A percentile compares a stretch with the other conserved stretches of the same genome.
Evolutionary conservation across 75 land plant genomes (phyloP).

Genomic region (Azolla pinnata): DNA sequence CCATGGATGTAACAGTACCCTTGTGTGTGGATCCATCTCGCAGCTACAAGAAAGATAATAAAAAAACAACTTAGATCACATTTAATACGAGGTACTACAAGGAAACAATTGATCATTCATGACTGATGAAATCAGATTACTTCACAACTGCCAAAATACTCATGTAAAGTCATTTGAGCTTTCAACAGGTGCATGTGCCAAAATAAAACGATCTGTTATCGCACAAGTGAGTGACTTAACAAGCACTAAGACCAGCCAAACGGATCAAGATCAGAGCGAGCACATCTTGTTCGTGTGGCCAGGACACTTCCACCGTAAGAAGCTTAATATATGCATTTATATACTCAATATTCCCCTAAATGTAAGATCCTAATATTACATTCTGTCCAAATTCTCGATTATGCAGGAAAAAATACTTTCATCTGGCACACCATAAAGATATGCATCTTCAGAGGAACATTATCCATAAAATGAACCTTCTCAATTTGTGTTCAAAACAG

Average conservation of each 20-base stretch:
- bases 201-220: too few species aligned
- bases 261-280: too few species aligned
- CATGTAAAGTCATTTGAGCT: too few species aligned
- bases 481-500: not conserved
- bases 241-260: too few species aligned
- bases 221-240: too few species aligned
- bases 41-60: constrained; percentile 38
- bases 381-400: too few species aligned
- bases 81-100: not conserved
- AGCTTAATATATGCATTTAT: too few species aligned
- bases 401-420: not conserved
- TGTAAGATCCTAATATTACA: too few species aligned
- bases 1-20: constrained; percentile 98
- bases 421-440: not conserved
- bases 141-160: not conserved
- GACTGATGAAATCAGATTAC: not conserved
- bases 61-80: not conserved
- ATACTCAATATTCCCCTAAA: too few species aligned
- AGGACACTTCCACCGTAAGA: too few species aligned
- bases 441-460: not conserved
- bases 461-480: not conserved
- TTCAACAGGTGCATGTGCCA: too few species aligned
- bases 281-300: too few species aligned
- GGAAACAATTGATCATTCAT: not conserved
- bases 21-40: constrained; percentile 84